Percentiles rank a stretch among this genome's conserved stretches.
Conservation (phyloP, 805 yeast genomes). For the Yamadazyma sp. region DNA sequence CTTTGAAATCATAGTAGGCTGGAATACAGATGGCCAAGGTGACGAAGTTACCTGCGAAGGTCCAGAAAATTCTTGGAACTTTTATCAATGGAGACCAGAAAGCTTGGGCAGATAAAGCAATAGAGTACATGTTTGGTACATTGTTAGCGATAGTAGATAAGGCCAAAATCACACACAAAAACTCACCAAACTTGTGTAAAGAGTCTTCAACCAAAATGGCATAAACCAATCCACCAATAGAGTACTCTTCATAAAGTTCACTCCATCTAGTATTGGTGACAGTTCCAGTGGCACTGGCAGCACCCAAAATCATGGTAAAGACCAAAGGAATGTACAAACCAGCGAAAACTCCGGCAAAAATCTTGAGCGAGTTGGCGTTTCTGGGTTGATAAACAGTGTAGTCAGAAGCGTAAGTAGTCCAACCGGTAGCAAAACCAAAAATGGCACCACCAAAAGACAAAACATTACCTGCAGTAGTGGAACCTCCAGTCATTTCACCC, state of each 20-base stretch:
- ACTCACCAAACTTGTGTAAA: constrained; percentile 85
- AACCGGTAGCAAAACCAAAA: constrained; percentile 90
- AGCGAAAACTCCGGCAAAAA: constrained; percentile 60
- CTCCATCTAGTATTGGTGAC: constrained; percentile 35
- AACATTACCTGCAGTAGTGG: constrained; percentile 70
- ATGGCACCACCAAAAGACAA: constrained; percentile 79
- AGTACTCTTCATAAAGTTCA: constrained; percentile 25
- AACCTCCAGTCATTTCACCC: constrained; percentile 46
- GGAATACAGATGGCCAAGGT: constrained; percentile 88
- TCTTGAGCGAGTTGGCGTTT: constrained; percentile 54
- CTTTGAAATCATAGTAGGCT: constrained; percentile 71
- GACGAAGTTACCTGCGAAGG: constrained; percentile 68
- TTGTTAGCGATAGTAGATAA: constrained; percentile 88
- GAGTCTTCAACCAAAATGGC: constrained; percentile 77
- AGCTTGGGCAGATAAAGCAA: constrained; percentile 84
- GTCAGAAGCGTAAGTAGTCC: constrained; percentile 92
- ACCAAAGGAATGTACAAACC: constrained; percentile 71
- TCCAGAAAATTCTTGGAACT: constrained; percentile 85
- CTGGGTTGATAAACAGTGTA: constrained; percentile 85
- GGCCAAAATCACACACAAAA: constrained; percentile 81
- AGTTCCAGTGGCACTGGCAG: constrained; percentile 78
- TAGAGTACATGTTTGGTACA: constrained; percentile 91
- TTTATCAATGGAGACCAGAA: constrained; percentile 71
- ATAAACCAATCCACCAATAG: constrained; percentile 73
- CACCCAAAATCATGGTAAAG: constrained; percentile 78